Base-by-base conservation (phyloP, 2,329 filamentous ascomycete species). In the Aspergillus fijiensis region DNA sequence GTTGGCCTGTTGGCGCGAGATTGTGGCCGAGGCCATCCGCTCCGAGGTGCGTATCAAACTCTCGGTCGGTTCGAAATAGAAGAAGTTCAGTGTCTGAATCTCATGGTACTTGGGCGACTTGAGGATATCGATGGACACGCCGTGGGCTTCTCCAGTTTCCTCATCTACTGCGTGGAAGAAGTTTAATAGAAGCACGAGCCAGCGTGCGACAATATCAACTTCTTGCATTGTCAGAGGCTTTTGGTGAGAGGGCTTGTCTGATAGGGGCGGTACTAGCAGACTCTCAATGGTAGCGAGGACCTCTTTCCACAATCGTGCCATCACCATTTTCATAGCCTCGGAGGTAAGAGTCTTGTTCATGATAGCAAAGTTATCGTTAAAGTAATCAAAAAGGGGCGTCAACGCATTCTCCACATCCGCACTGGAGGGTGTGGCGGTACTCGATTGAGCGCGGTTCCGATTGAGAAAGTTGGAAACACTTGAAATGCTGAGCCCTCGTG, bases 21-120 rank as follows among this genome's bases (percentile, higher is more conserved):
- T 89, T 4, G 90, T 96, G 47, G 92, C 92, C 2, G 91, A 89
- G 3, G 93, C 94, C 90, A 99, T 99, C 58, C 91, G 87, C 77
- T 99, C 95, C 2, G 92, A 96, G n/a, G 92, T 96, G 54, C 94
- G 89, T 68, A 98, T 92, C 12, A 99, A 84, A 68, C 90, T 93
- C 62, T 96, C 91, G 1, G 92, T 96, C 33, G 89, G 85, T 70
- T 98, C 93, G 72, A 95, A 96, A 81, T 99, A 99, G 82, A 98
- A 99, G 83, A 98, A 99, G 80, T 96, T 96, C 64, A 99, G 85
- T 63, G 92, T 94, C 66, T 95, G 91, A 57, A 99, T 86, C 76
- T 99, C 95, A 80, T 97, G 93, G 82, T 96, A 99, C 84, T 99
- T 99, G 72, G 94, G 91, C 66, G 92, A 96, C 78, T 96, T 96